Conservation (phyloP, 2,329 filamentous ascomycete species). For the Chaetothyriales sp. region DNA sequence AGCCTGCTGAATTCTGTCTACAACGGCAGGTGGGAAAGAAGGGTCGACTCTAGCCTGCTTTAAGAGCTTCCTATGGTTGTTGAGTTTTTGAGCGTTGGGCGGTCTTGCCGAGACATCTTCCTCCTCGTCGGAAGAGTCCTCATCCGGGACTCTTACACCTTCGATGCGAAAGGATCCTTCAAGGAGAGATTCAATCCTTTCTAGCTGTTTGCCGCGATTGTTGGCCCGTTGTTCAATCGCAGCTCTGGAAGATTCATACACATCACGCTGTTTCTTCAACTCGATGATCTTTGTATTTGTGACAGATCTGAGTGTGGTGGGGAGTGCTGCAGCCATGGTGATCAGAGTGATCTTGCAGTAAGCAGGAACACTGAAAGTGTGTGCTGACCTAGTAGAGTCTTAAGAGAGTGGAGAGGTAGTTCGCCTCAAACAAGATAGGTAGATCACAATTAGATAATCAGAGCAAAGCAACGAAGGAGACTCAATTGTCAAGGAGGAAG, state of each 20-base stretch:
- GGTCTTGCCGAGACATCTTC: neutral
- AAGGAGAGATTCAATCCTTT: slow-evolving; percentile 24
- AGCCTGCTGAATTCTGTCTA: slow-evolving; percentile 35
- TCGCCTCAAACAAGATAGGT: neutral
- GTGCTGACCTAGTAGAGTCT: neutral
- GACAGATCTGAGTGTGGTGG: slow-evolving; percentile 42
- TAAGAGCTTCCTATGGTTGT: slow-evolving; percentile 39
- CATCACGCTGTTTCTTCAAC: slow-evolving; percentile 37
- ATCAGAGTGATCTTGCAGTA: neutral
- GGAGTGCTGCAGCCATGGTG: slow-evolving; percentile 26
- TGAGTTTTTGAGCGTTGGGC: slow-evolving; percentile 20
- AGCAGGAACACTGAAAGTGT: neutral
- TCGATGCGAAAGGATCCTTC: slow-evolving; percentile 27
- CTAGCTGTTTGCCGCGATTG: slow-evolving; percentile 19
- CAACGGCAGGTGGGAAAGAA: slow-evolving; percentile 35
- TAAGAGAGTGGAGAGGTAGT: neutral
- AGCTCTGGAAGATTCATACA: slow-evolving; percentile 37
- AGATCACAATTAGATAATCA: neutral
- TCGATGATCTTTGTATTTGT: slow-evolving; percentile 45
- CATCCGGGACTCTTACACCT: slow-evolving; percentile 25
- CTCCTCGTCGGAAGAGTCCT: slow-evolving; percentile 22
- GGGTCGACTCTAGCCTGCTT: slow-evolving; percentile 41
- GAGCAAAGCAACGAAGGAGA: neutral
- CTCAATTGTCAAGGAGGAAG: neutral
- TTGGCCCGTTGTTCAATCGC: slow-evolving; percentile 27